These are phyloP conservation scores for Metarhizium sp. DNA, from an alignment of 2,329 filamentous ascomycete genomes.

Conservation along the genomic window DNA sequence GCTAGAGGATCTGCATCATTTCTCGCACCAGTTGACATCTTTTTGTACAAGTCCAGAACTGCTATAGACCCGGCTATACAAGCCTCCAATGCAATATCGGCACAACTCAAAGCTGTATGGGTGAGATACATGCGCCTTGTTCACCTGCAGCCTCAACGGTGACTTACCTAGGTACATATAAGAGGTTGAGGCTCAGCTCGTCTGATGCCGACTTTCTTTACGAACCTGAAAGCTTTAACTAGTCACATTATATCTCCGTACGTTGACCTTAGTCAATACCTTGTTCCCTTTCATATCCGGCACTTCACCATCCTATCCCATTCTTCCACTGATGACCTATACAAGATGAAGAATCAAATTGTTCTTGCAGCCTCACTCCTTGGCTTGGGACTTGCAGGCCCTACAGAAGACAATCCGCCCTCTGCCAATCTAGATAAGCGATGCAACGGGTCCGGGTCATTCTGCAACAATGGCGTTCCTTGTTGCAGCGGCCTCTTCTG, in stretches of 20 bases:
- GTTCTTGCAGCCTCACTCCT: background rate
- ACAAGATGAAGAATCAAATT: background rate
- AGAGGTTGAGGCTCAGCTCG: no score
- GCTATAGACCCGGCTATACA: background rate
- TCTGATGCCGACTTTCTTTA: no score
- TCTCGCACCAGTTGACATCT: background rate
- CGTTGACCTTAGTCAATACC: no score
- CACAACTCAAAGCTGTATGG: background rate
- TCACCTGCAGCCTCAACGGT: no score
- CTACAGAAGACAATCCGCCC: background rate
- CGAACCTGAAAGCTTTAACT: no score
- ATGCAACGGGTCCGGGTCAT: conserved; percentile 4
- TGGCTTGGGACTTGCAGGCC: background rate
- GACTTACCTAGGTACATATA: no score
- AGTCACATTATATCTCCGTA: no score
- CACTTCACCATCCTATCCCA: no score
- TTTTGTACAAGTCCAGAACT: background rate
- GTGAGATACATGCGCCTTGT: no score
- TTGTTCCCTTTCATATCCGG: no score
- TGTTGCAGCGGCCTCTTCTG: conserved; percentile 6
- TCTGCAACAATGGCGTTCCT: conserved; percentile 8
- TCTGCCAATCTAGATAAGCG: background rate
- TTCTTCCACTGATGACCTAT: no score
- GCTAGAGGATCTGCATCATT: no score
- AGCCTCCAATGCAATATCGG: background rate